Base-by-base conservation (phyloP, 495 filamentous ascomycete species). In the Aspergillus indologenus region DNA sequence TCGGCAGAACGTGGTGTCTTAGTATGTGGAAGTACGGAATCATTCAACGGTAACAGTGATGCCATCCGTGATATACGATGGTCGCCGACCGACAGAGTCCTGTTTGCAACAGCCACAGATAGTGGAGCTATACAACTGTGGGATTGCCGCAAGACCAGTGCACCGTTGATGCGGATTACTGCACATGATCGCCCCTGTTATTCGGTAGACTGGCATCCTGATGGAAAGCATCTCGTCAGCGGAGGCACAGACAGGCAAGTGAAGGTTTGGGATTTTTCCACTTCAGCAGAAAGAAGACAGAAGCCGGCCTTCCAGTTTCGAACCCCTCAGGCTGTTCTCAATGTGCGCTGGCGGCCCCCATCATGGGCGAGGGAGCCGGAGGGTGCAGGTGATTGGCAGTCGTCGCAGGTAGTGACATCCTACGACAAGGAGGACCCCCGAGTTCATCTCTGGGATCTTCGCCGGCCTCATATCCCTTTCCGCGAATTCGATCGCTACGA, bases 191-290 rank as follows among this genome's bases (percentile, higher is more conserved):
- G 85, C 45, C 82, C 86, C 0, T 96, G 89, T 65, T 87, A 84
- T 57, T 81, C 90, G 5, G 86, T 98, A 49, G 90, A 96, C 62
- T 98, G 95, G 94, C 94, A 98, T 68, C 91, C 91, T 1, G 93
- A 97, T 70, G 94, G 94, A 26, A 89, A 89, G 58, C 90, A 98
- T 70, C 77, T 96, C 17, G 86, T 89, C 42, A 96, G 90, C 66
- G 91, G 88, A 22, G 88, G 92, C 42, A 79, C 83, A 22, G 94
- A 98, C 68, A 85, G 85, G 59, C 88, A 86, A 52, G 89, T 96
- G 63, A 86, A 92, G 67, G 85, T 98, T 31, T 98, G 95, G 95
- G 91, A 98, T 70, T 82, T 97, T 65, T 88, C 88, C 11, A 79
- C 82, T n/a, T 84, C 83, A 24, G 83, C 85, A 24, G 86, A 90